These are phyloP conservation scores for Lasiodiplodia gonubiensis DNA, from an alignment of 2,329 filamentous ascomycete species.

Conservation along the genomic window DNA sequence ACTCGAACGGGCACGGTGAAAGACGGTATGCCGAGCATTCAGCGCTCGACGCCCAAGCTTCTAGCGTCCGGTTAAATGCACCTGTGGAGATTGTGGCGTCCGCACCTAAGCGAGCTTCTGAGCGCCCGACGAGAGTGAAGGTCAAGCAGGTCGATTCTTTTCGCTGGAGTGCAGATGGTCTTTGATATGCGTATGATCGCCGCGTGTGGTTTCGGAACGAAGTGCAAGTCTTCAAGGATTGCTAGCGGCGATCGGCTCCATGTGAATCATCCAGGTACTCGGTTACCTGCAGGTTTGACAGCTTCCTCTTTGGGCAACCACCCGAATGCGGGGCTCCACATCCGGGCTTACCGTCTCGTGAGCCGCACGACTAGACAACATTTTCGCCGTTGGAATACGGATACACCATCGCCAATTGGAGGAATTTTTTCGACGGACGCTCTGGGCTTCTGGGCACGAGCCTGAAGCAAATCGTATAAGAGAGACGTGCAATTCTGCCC, in stretches of 20 bases:
- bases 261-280: slow-evolving; percentile 9
- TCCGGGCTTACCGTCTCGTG: neutral
- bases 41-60: neutral
- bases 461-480: neutral
- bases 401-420: slow-evolving; percentile 4
- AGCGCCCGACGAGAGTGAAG: neutral
- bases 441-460: neutral
- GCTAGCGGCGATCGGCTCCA: slow-evolving; percentile 11
- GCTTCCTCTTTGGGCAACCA: slow-evolving; percentile 1
- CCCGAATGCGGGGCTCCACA: slow-evolving; percentile 22
- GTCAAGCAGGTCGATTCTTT: neutral
- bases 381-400: neutral
- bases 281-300: neutral
- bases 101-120: neutral
- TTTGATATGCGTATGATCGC: neutral
- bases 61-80: slow-evolving; percentile 21
- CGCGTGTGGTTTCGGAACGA: neutral
- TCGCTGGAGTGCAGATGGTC: neutral
- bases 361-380: slow-evolving; percentile 11
- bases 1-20: slow-evolving; percentile 2
- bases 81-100: slow-evolving; percentile 9
- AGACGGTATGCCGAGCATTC: slow-evolving; percentile 13
- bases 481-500: neutral
- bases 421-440: slow-evolving; percentile 1
- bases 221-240: neutral